Percentiles rank a stretch among this genome's conserved stretches.
phyloP scores from a whole-genome alignment of 208 protist species.

The Trypanosoma lewisi region DNA sequence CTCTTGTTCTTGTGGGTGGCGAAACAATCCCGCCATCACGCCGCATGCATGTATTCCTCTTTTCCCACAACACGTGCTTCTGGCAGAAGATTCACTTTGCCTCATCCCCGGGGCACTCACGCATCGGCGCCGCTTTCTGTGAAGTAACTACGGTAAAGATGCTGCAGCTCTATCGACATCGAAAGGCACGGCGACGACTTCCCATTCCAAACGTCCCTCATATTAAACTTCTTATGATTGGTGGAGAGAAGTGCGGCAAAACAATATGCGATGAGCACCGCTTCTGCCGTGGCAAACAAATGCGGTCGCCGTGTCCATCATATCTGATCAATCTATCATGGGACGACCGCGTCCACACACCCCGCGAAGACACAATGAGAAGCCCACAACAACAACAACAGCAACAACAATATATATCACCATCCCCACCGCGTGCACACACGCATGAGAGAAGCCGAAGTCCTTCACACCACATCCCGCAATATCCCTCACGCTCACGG shows the following conservation, averaged over 20 bases:
- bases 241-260: neutral
- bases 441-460: neutral
- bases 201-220: neutral
- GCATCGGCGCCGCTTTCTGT: constrained; percentile 26
- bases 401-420: too few species aligned
- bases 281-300: neutral
- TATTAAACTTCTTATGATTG: constrained; percentile 4
- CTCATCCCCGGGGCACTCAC: constrained; percentile 30
- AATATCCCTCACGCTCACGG: neutral
- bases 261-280: neutral
- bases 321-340: neutral
- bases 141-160: constrained; percentile 1
- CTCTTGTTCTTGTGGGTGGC: constrained; percentile 57
- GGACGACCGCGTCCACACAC: neutral
- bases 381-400: too few species aligned
- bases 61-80: constrained; percentile 54
- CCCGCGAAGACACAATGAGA: too few species aligned
- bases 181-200: neutral
- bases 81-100: constrained; percentile 46
- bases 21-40: constrained; percentile 1
- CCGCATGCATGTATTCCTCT: constrained; percentile 44
- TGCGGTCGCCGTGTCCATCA: neutral
- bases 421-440: too few species aligned
- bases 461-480: neutral
- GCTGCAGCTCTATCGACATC: neutral